These are phyloP conservation scores for Amanita exitialis DNA, from an alignment of 768 basidiomycete species.

Conservation along the genomic window DNA sequence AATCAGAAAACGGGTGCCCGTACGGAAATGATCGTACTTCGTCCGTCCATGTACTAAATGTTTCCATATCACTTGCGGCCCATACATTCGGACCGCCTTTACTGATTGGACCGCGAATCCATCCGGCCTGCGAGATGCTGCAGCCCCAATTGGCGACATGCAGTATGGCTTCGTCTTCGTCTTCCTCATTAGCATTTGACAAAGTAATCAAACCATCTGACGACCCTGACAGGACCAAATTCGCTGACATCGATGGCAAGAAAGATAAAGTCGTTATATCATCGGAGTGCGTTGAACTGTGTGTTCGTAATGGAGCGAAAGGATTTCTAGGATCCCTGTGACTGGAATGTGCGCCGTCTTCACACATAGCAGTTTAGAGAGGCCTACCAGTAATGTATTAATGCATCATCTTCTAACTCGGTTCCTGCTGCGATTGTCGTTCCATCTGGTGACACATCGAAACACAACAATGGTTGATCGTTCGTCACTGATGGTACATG, in stretches of 20 bases:
- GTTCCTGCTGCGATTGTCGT: conserved; percentile 74
- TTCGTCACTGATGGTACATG: conserved; percentile 32
- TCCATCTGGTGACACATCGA: conserved; percentile 63
- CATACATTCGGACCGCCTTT: conserved; percentile 39
- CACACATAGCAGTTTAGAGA: background rate
- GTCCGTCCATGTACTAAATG: conserved; percentile 73
- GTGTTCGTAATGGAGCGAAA: conserved; percentile 56
- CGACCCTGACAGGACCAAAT: conserved; percentile 66
- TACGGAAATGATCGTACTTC: conserved; percentile 34
- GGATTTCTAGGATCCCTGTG: conserved; percentile 81
- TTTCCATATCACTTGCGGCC: conserved; percentile 94
- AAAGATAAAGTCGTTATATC: conserved; percentile 77
- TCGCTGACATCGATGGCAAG: conserved; percentile 18
- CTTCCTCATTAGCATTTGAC: conserved; percentile 61
- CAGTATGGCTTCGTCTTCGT: conserved; percentile 81
- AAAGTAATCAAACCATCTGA: conserved; percentile 76
- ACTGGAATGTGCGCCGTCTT: background rate
- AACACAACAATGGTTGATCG: conserved; percentile 43
- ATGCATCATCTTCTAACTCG: conserved; percentile 70
- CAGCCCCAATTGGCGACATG: conserved; percentile 83
- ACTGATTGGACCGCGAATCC: conserved; percentile 25
- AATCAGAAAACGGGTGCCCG: background rate
- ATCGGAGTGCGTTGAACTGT: conserved; percentile 86
- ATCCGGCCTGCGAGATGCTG: conserved; percentile 70
- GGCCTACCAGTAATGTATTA: conserved; percentile 72